Base-by-base conservation (phyloP, 2,329 filamentous ascomycete species). In the Penicillium sp. region DNA sequence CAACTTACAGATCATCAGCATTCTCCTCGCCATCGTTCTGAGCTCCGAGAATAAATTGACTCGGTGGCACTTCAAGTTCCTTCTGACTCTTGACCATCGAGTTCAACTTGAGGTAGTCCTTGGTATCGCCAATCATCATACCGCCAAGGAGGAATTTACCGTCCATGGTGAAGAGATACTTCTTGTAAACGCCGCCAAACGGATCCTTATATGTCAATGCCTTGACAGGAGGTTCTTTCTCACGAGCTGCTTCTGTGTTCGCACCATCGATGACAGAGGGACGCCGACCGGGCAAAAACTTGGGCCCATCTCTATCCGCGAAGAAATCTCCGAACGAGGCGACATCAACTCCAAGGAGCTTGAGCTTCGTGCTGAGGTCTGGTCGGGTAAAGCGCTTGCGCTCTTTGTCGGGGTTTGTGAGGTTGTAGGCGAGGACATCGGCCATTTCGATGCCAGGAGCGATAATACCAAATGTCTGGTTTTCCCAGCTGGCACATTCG, bases 91-190 rank as follows among this genome's bases (percentile, higher is more conserved):
- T 96, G 55, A 95, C 91, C 82, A 96, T 87, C 1, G 91, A 89
- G 1, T 96, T 90, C 22, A 96, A 79, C 74, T 94, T 96, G 77
- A 96, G 85, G 70, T 96, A 96, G 77, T 96, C 92, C 62, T 85
- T 89, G 0, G 91, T 96, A 69, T 96, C 92, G 40, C 92, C 93
- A 61, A 96, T 95, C 91, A 96, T 96, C 91, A 96, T 96, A 4
- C 92, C 93, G n/a, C 92, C 92, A 0, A 96, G 85, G 1, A 96
- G 80, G 69, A 94, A 94, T 73, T 96, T 96, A 27, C 92, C 92
- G 70, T 96, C 93, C 70, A 88, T 80, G 0, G 92, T 96, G 70
- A 96, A 96, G 11, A 96, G 79, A 74, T 95, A 96, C 72, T 96
- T 96, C 75, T 96, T 96, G 79, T 96, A 96, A 1, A 96, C 86